Conservation (phyloP, 495 filamentous ascomycete species). For the Lasiosphaeriaceae sp. region DNA sequence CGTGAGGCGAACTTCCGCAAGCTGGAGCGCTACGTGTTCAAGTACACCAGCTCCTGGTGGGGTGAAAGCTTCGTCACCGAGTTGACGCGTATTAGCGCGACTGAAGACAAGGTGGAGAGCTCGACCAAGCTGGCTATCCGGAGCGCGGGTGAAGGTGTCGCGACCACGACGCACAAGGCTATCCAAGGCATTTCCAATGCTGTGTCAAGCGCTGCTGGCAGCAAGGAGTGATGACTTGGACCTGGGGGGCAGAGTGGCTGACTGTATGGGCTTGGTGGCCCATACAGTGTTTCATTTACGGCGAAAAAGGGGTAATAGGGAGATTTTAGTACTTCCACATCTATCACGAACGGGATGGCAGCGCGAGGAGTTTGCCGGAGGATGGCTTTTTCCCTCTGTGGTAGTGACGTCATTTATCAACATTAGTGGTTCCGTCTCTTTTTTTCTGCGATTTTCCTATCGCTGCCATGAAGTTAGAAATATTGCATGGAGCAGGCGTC, state of each 20-base stretch:
- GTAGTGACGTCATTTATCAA: neutral
- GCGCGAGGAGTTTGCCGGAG: too few relatives aligned
- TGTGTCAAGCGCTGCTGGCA: neutral
- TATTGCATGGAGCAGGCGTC: constrained; percentile 6
- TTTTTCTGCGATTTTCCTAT: neutral
- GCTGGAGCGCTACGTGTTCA: constrained; percentile 78
- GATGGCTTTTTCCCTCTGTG: too few relatives aligned
- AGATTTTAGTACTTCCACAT: too few relatives aligned
- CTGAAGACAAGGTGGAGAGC: constrained; percentile 9
- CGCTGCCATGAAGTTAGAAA: neutral
- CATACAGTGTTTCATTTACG: neutral
- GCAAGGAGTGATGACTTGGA: constrained; percentile 5
- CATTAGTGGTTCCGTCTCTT: neutral
- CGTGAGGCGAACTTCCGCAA: constrained; percentile 76
- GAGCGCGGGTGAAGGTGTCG: constrained; percentile 13
- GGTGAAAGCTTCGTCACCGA: constrained; percentile 90
- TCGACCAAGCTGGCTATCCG: neutral
- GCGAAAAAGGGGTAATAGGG: neutral
- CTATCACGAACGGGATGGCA: too few relatives aligned
- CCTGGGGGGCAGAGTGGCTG: neutral
- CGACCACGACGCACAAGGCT: constrained; percentile 15
- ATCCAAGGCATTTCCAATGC: constrained; percentile 14
- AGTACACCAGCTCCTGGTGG: constrained; percentile 96
- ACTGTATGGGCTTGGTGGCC: neutral
- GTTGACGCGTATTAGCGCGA: constrained; percentile 54